Conservation (phyloP, 345 rosid genomes). For the Camelina neglecta region DNA sequence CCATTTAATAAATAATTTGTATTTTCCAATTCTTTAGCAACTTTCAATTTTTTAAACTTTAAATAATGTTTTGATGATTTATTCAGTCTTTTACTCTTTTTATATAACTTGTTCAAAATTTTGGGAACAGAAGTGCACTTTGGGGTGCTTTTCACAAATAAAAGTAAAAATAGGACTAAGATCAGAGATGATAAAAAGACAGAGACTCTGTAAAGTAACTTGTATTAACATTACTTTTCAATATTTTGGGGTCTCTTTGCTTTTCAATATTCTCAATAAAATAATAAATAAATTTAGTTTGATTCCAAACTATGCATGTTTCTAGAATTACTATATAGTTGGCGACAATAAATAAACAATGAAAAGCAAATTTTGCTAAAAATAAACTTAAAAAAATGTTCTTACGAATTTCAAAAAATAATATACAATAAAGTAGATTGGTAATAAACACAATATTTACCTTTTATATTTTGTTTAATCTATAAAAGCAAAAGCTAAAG, state of each 20-base stretch:
- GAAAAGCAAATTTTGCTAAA: neutral
- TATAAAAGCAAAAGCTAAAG: slow-evolving; percentile 42
- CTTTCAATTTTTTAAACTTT: slow-evolving; percentile 5
- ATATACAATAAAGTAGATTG: neutral
- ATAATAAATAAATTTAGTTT: neutral
- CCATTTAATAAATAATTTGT: slow-evolving; percentile 24
- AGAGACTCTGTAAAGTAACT: slow-evolving; percentile 41
- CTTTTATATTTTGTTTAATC: slow-evolving; percentile 42
- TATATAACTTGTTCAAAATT: slow-evolving; percentile 43
- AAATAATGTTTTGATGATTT: slow-evolving; percentile 42
- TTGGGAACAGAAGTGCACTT: slow-evolving; percentile 46
- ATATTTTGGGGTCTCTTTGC: slow-evolving; percentile 2
- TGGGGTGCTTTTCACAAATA: slow-evolving; percentile 44
- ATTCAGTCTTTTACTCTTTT: slow-evolving; percentile 25
- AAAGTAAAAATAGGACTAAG: slow-evolving; percentile 44
- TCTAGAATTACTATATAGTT: neutral
- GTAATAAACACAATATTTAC: slow-evolving; percentile 46
- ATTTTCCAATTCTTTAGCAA: neutral
- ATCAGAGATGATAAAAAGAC: slow-evolving; percentile 45
- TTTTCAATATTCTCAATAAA: slow-evolving; percentile 5
- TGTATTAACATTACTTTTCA: neutral
- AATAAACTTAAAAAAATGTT: neutral
- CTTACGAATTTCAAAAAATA: no score
- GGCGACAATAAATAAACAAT: neutral
- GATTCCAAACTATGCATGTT: slow-evolving; percentile 33